Percentiles rank a stretch among this genome's conserved stretches.
phyloP scores from a whole-genome alignment of 805 yeast genomes.

The Ogataea methanolica region DNA sequence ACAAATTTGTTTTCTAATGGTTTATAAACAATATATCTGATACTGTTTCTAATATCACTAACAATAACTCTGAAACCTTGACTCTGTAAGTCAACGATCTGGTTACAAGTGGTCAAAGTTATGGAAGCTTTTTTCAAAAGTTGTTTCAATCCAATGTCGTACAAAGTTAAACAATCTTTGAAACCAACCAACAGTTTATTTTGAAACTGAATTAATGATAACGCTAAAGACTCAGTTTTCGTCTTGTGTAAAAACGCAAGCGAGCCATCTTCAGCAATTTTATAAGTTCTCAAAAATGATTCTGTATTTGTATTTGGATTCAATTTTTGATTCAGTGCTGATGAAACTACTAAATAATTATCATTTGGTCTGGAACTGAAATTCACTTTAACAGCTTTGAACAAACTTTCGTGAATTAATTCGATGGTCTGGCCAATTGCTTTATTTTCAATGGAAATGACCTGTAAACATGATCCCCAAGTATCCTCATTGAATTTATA shows the following conservation, averaged over 20 bases:
- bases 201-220: constrained; percentile 50
- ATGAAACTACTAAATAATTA: constrained; percentile 43
- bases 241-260: constrained; percentile 60
- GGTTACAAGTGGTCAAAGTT: constrained; percentile 35
- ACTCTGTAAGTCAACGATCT: constrained; percentile 50
- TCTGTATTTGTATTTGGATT: constrained; percentile 25
- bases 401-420: constrained; percentile 39
- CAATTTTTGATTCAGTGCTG: constrained; percentile 28
- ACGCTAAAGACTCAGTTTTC: constrained; percentile 40
- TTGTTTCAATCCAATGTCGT: constrained; percentile 76
- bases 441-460: constrained; percentile 32
- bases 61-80: constrained; percentile 58
- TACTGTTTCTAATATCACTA: constrained; percentile 70
- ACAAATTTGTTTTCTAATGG: constrained; percentile 44
- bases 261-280: constrained; percentile 30
- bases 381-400: constrained; percentile 32
- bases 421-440: constrained; percentile 41
- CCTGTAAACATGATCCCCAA: constrained; percentile 56
- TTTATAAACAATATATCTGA: constrained; percentile 52
- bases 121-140: constrained; percentile 61
- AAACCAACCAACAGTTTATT: constrained; percentile 60
- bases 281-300: constrained; percentile 35
- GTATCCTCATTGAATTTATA: constrained; percentile 23
- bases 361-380: constrained; percentile 26
- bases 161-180: constrained; percentile 49